A percentile compares a stretch with the other conserved stretches of the same genome.
These are phyloP conservation scores for Aspergillus kassunensis DNA, from an alignment of 495 filamentous ascomycete species.

Conservation along the genomic window DNA sequence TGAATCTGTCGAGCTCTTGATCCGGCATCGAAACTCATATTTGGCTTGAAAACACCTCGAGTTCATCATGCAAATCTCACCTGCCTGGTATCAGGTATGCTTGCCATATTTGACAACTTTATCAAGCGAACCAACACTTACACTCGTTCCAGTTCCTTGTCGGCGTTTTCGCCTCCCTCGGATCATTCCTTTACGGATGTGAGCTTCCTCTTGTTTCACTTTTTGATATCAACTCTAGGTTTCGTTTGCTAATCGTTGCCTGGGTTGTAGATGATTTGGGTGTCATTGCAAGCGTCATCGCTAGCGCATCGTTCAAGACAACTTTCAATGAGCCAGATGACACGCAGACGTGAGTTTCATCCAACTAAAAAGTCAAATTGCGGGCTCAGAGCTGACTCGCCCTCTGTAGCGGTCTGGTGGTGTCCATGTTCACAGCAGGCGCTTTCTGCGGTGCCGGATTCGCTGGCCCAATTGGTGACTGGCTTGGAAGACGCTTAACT, in stretches of 20 bases:
- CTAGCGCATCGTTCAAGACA: slow-evolving; percentile 43
- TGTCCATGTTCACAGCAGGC: slow-evolving; percentile 60
- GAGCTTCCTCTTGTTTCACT: slow-evolving; percentile 21
- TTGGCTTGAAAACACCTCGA: slow-evolving; percentile 1
- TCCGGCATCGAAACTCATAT: neutral
- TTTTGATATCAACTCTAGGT: neutral
- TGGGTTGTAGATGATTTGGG: slow-evolving; percentile 41
- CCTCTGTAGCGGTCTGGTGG: slow-evolving; percentile 53
- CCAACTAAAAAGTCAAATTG: neutral
- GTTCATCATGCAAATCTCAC: slow-evolving; percentile 48
- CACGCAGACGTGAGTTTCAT: slow-evolving; percentile 49
- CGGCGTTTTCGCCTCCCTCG: slow-evolving; percentile 59
- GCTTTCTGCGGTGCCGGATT: slow-evolving; percentile 41
- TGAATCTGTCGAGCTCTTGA: neutral
- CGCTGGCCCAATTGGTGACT: slow-evolving; percentile 38
- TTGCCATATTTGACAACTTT: neutral
- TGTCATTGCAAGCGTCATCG: slow-evolving; percentile 60
- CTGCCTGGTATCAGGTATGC: slow-evolving; percentile 54
- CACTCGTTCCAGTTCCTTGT: slow-evolving; percentile 48
- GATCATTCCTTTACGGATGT: slow-evolving; percentile 58
- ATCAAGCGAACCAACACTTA: slow-evolving; percentile 14
- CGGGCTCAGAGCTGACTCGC: neutral
- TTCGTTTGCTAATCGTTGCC: slow-evolving; percentile 6
- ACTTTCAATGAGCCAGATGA: slow-evolving; percentile 47
- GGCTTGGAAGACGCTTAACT: slow-evolving; percentile 37